A percentile compares a stretch with the other conserved stretches of the same genome.
phyloP scores from a whole-genome alignment of 352 stramenopile species.

The Globisporangium alternatum region DNA sequence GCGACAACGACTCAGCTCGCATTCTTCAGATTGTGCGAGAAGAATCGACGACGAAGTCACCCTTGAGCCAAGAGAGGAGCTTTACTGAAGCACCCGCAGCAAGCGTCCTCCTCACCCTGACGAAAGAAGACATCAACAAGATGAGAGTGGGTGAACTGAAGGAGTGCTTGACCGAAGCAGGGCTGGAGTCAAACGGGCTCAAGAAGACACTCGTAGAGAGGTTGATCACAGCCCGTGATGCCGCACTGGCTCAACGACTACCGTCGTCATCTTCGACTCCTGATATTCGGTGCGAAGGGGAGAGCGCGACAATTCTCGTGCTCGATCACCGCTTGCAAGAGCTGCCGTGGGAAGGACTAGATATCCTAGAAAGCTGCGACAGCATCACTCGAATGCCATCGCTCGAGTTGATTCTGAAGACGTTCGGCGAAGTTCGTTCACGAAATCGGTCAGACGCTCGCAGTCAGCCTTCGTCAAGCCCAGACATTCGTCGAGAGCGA shows the following conservation, averaged over 20 bases:
- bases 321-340: slow-evolving; percentile 60
- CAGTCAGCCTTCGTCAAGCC: not conserved
- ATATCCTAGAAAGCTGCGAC: slow-evolving; percentile 35
- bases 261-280: slow-evolving; percentile 7
- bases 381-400: slow-evolving; percentile 77
- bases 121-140: slow-evolving; percentile 27
- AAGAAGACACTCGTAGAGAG: slow-evolving; percentile 55
- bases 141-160: slow-evolving; percentile 50
- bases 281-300: not conserved
- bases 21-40: slow-evolving; percentile 18
- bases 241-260: slow-evolving; percentile 3
- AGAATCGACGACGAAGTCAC: slow-evolving; percentile 1
- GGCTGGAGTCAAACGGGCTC: slow-evolving; percentile 34
- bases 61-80: not conserved
- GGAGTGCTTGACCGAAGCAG: slow-evolving; percentile 26
- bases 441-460: not conserved
- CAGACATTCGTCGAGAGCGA: slow-evolving; percentile 23
- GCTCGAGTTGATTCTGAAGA: slow-evolving; percentile 55
- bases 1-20: slow-evolving; percentile 4
- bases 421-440: not conserved
- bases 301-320: slow-evolving; percentile 53
- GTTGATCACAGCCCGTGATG: slow-evolving; percentile 31
- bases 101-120: slow-evolving; percentile 20
- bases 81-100: not conserved
- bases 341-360: slow-evolving; percentile 82